Conservation (phyloP, 352 stramenopile genomes). For the Pythium phragmiticola region DNA sequence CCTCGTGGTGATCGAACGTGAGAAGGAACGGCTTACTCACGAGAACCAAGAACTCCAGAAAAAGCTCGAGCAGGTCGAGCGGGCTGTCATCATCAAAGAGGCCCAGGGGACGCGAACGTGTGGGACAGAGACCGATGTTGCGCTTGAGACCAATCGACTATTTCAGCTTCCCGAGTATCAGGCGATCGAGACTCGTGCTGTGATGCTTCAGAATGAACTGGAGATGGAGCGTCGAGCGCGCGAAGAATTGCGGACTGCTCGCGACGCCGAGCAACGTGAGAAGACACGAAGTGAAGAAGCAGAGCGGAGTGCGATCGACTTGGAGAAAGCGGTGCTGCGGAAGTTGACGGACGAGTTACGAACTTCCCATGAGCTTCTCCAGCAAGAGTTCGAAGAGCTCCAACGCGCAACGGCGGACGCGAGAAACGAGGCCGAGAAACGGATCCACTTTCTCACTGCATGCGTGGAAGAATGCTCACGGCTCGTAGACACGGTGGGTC, state of each 20-base stretch:
- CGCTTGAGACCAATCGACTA: conserved; percentile 8
- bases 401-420: conserved; percentile 23
- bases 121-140: conserved; percentile 19
- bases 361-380: conserved; percentile 17
- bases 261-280: conserved; percentile 3
- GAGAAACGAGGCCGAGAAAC: conserved; percentile 36
- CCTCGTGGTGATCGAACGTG: conserved; percentile 18
- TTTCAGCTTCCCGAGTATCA: conserved; percentile 9
- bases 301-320: background rate
- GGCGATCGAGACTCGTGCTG: conserved; percentile 5
- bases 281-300: background rate
- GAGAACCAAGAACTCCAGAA: conserved; percentile 18
- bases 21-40: conserved; percentile 5
- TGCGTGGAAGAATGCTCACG: conserved; percentile 46
- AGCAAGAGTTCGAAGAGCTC: conserved; percentile 39
- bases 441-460: conserved; percentile 41
- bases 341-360: conserved; percentile 6
- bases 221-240: conserved; percentile 3
- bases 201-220: conserved; percentile 16
- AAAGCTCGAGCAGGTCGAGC: conserved; percentile 9
- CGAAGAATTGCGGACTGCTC: background rate
- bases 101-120: conserved; percentile 6
- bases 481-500: conserved; percentile 23
- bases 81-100: conserved; percentile 1
- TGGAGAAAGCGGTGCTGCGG: background rate